Conservation (phyloP, 192 early-diverging fungal genomes). For the Linnemannia zychae region DNA sequence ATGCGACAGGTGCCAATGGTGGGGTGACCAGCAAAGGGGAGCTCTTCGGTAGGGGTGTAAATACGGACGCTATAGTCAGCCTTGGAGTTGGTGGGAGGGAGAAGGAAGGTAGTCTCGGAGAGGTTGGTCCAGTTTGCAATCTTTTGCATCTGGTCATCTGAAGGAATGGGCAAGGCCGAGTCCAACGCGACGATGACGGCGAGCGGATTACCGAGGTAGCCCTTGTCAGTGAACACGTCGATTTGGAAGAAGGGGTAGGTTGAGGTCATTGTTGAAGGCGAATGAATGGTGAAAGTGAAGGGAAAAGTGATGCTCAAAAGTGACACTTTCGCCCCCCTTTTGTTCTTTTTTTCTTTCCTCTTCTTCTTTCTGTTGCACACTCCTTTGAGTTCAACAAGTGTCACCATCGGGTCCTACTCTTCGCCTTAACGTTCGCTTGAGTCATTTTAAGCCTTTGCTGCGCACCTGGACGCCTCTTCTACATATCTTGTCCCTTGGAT, state of each 20-base stretch:
- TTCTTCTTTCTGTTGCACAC: neutral
- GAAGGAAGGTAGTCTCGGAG: conserved; percentile 37
- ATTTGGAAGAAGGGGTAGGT: conserved; percentile 41
- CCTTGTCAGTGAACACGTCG: conserved; percentile 39
- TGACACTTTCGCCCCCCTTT: neutral
- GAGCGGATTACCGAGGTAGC: conserved; percentile 26
- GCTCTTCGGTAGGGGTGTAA: conserved; percentile 21
- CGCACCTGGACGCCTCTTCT: neutral
- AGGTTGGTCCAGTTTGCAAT: conserved; percentile 42
- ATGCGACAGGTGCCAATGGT: conserved; percentile 28
- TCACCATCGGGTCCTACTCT: neutral
- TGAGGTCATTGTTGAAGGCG: conserved; percentile 1
- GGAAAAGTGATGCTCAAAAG: neutral
- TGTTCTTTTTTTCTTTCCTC: neutral
- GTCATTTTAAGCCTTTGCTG: neutral
- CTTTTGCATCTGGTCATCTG: conserved; percentile 21
- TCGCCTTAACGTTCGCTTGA: neutral
- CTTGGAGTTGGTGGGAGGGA: conserved; percentile 38
- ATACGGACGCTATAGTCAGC: conserved; percentile 34
- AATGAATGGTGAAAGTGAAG: neutral
- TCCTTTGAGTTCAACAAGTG: neutral
- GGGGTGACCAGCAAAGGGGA: conserved; percentile 38
- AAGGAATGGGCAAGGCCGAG: conserved; percentile 26
- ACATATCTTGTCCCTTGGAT: neutral
- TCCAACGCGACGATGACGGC: conserved; percentile 34